Percentiles rank a stretch among this genome's conserved stretches.
Evolutionary conservation across 768 basidiomycete species (phyloP).

Genomic region (Tricholoma matsutake): DNA sequence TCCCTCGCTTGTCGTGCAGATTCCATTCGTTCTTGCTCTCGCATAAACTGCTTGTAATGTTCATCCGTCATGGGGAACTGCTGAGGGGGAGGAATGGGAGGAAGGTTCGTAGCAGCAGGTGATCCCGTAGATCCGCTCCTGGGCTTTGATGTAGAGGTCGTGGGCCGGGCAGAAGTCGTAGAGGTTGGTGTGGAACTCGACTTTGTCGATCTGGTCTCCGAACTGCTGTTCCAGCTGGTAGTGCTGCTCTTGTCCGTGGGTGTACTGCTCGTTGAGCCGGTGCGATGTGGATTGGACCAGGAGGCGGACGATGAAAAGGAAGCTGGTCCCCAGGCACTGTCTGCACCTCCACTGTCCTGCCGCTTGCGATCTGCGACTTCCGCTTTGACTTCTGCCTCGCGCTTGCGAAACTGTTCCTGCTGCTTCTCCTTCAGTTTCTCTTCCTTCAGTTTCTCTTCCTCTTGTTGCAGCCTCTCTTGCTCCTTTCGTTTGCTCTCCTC

Average conservation of each 20-base stretch:
- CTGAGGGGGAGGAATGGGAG: slow-evolving; percentile 16
- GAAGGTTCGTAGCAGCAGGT: slow-evolving; percentile 20
- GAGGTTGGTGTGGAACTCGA: slow-evolving; percentile 26
- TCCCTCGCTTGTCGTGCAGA: slow-evolving; percentile 51
- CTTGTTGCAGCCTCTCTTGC: slow-evolving; percentile 23
- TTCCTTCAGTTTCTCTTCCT: slow-evolving; percentile 25
- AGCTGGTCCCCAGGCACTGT: slow-evolving; percentile 27
- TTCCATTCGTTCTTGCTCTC: slow-evolving; percentile 63
- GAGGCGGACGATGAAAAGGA: slow-evolving; percentile 21
- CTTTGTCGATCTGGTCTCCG: slow-evolving; percentile 23
- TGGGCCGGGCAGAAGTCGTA: slow-evolving; percentile 25
- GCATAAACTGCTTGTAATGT: slow-evolving; percentile 68
- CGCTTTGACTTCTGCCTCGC: slow-evolving; percentile 43
- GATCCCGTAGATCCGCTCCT: slow-evolving; percentile 35
- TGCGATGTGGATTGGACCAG: slow-evolving; percentile 8
- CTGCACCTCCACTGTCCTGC: slow-evolving; percentile 39
- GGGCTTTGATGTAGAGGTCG: slow-evolving; percentile 23
- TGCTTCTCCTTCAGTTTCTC: slow-evolving; percentile 31
- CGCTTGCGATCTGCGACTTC: slow-evolving; percentile 44
- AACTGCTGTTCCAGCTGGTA: slow-evolving; percentile 9
- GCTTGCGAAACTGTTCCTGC: slow-evolving; percentile 39
- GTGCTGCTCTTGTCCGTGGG: slow-evolving; percentile 20
- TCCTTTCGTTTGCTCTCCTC: slow-evolving; percentile 13
- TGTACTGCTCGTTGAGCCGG: slow-evolving; percentile 17
- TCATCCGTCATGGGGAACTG: slow-evolving; percentile 41